phyloP scores from a whole-genome alignment of 2,329 filamentous ascomycete species.

The Cercospora sp. region DNA sequence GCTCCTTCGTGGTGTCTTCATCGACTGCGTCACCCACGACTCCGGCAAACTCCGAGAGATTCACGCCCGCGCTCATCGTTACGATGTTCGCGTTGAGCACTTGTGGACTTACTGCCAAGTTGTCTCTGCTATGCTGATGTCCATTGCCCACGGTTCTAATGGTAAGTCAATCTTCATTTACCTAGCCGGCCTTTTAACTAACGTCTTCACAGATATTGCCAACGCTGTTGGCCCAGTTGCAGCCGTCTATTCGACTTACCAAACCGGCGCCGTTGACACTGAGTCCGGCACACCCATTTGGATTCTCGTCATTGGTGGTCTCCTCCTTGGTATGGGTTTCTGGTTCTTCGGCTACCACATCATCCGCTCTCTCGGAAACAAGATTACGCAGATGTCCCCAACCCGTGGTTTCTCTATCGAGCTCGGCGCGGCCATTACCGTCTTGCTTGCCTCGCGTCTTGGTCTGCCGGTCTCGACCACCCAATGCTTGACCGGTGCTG shows the following conservation, averaged over 20 bases:
- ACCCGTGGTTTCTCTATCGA: conserved; percentile 60
- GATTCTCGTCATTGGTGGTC: conserved; percentile 59
- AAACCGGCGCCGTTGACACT: conserved; percentile 45
- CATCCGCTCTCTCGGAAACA: conserved; percentile 61
- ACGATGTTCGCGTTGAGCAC: conserved; percentile 62
- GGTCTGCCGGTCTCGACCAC: conserved; percentile 63
- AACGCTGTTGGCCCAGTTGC: conserved; percentile 65
- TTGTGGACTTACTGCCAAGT: conserved; percentile 66
- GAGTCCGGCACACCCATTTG: conserved; percentile 58
- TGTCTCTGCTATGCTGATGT: conserved; percentile 67
- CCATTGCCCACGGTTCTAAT: conserved; percentile 68
- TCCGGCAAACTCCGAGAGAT: conserved; percentile 23
- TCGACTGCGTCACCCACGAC: conserved; percentile 32
- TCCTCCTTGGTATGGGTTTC: conserved; percentile 55
- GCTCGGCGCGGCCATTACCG: conserved; percentile 60
- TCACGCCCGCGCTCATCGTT: conserved; percentile 58
- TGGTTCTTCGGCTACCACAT: conserved; percentile 65
- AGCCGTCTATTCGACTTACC: conserved; percentile 61
- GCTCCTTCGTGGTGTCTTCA: conserved; percentile 27
- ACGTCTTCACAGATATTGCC: conserved; percentile 48
- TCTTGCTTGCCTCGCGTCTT: conserved; percentile 63
- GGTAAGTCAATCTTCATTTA: not conserved
- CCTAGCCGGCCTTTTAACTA: not conserved
- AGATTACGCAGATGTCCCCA: conserved; percentile 60
- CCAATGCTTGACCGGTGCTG: conserved; percentile 62